Base-by-base conservation (phyloP, 139 green algal species). In the Edaphochlamys debaryana region DNA sequence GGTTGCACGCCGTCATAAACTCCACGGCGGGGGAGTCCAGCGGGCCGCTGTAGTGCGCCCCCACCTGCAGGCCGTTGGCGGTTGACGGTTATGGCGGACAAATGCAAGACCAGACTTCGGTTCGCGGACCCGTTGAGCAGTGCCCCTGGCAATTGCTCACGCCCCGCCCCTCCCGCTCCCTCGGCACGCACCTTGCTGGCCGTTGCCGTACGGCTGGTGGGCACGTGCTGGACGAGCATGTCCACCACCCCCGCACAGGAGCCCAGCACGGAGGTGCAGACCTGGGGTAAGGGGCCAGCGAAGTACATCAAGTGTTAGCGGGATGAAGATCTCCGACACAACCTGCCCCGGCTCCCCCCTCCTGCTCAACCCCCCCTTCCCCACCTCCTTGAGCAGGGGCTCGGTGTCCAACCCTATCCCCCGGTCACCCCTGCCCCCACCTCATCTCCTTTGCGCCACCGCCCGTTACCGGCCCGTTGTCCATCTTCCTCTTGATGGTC, bases 191-290 rank as follows among this genome's bases (percentile, higher is more conserved):
- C 92, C 91, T 99, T 98, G 73, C 63, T 80, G 5, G 90, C 85
- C 0, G 93, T 93, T 11, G 86, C 97, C 13, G 87, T 88, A 41
- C 89, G 90, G 32, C 92, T 90, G 62, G 93, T 96, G 60, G 97
- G 97, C 7, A 98, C 42, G 79, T 96, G 92, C 76, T 81, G n/a
- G n/a, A 96, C 93, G 36, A 99, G 40, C 93, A 98, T 97, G 92
- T 99, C 97, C 20, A 96, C 92, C 67, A 99, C 82, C 25, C 97
- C 97, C 11, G 87, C 80, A 4, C 94, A 89, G 6, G 72, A 79
- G 62, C 96, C 96, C 89, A 98, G 96, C 66, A 98, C 91, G 7
- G 77, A 62, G 48, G 58, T 37, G 79, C 79, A 87, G 32, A 85
- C 90, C 89, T 94, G 36, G 70, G 6, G 38, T 15, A 37, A 8